Evolutionary conservation across 106 monocot species (phyloP).

Genomic region (Apostasia ramifera): DNA sequence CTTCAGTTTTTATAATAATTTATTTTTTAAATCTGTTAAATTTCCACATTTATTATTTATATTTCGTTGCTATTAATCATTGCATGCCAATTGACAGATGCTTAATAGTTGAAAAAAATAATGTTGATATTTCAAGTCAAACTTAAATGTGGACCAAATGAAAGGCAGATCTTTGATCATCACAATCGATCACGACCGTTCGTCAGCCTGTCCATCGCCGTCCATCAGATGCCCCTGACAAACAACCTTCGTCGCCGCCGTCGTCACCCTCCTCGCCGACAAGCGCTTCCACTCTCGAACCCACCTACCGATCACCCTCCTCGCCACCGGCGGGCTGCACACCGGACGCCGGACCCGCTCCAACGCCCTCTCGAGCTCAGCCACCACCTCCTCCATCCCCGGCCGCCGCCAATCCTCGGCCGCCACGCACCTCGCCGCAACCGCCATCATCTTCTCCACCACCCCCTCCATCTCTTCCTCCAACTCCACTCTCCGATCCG

Average conservation of each 20-base stretch:
- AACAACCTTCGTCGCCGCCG: conserved; percentile 29
- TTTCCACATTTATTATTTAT: too few species aligned
- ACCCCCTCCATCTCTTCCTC: conserved; percentile 7
- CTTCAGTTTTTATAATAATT: too few species aligned
- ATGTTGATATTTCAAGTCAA: too few species aligned
- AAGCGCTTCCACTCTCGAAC: too few species aligned
- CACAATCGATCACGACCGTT: too few species aligned
- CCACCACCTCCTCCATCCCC: conserved; percentile 49
- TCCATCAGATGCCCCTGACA: conserved; percentile 34
- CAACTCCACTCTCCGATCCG: conserved; percentile 28
- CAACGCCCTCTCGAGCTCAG: conserved; percentile 31
- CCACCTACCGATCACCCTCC: neutral
- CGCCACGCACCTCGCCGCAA: conserved; percentile 52
- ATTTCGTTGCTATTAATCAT: too few species aligned
- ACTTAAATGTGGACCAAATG: too few species aligned
- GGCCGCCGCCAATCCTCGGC: conserved; percentile 34
- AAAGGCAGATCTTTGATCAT: too few species aligned
- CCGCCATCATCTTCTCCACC: conserved; percentile 24
- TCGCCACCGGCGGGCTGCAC: neutral
- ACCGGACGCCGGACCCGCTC: neutral
- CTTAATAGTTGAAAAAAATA: too few species aligned
- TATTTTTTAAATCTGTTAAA: too few species aligned
- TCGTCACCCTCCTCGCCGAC: neutral
- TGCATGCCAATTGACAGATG: too few species aligned
- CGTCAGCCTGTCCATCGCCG: conserved; percentile 10